Conservation (phyloP, 176 grass and related monocot genomes). For the Saccharum spontaneum region DNA sequence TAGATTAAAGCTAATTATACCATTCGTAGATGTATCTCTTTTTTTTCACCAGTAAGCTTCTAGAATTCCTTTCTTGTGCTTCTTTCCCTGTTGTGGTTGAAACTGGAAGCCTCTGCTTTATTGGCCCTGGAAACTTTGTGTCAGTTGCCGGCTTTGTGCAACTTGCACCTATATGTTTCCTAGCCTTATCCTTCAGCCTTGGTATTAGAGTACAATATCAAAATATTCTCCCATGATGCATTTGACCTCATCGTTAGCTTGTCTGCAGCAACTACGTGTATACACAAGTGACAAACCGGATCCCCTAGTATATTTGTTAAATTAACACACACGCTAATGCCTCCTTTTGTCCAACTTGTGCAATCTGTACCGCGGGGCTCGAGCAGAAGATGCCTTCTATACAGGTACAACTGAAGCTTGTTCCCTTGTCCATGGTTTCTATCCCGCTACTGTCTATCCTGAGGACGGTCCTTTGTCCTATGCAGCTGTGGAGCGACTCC, state of each 20-base stretch:
- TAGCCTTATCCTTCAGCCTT: constrained; percentile 44
- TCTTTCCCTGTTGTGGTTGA: constrained; percentile 27
- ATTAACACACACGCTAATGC: constrained; percentile 27
- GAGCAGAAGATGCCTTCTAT: constrained; percentile 95
- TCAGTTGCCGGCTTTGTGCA: constrained; percentile 37
- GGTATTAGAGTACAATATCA: constrained; percentile 38
- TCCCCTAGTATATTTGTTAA: constrained; percentile 30
- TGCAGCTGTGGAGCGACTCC: constrained; percentile 69
- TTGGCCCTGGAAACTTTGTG: constrained; percentile 25
- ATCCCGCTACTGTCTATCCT: constrained; percentile 35
- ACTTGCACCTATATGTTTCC: constrained; percentile 25
- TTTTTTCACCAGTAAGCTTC: not conserved
- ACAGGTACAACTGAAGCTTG: constrained; percentile 65
- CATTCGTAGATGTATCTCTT: not conserved
- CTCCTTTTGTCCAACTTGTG: constrained; percentile 42
- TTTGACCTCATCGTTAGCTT: constrained; percentile 40
- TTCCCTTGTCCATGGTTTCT: constrained; percentile 36
- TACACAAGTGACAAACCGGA: constrained; percentile 19
- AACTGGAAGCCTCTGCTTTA: constrained; percentile 22
- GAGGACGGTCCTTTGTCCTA: constrained; percentile 31
- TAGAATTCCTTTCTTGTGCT: constrained; percentile 19
- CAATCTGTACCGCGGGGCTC: constrained; percentile 27
- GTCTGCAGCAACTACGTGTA: constrained; percentile 24
- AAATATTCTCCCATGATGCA: constrained; percentile 30
- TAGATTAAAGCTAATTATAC: not conserved